These are phyloP conservation scores for Kondoa malvinella DNA, from an alignment of 768 basidiomycete species.

Conservation along the genomic window DNA sequence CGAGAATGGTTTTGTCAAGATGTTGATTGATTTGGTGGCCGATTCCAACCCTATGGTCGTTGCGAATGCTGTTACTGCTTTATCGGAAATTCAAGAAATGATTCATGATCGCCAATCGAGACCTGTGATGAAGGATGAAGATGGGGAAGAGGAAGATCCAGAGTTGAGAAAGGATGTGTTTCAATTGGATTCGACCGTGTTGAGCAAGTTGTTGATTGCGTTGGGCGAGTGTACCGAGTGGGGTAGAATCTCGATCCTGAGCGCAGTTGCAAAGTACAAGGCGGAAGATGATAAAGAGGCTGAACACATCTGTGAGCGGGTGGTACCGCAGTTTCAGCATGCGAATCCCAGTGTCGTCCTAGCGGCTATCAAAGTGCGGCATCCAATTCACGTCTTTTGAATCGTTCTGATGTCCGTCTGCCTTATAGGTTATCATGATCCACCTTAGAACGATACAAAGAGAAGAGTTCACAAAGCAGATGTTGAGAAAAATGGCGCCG, in stretches of 20 bases:
- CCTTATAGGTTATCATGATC: slow-evolving; percentile 75
- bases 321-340: slow-evolving; percentile 96
- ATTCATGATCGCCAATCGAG: slow-evolving; percentile 29
- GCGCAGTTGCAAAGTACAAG: slow-evolving; percentile 64
- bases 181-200: slow-evolving; percentile 58
- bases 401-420: not conserved
- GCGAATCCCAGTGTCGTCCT: slow-evolving; percentile 88
- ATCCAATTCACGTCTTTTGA: not conserved
- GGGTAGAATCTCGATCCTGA: slow-evolving; percentile 87
- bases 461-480: slow-evolving; percentile 66
- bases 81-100: slow-evolving; percentile 70
- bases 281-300: slow-evolving; percentile 81
- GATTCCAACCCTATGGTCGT: slow-evolving; percentile 99
- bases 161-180: slow-evolving; percentile 45
- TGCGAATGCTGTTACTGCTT: slow-evolving; percentile 82
- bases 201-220: slow-evolving; percentile 81
- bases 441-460: slow-evolving; percentile 69
- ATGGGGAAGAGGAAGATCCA: slow-evolving; percentile 14
- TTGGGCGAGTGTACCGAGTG: slow-evolving; percentile 97
- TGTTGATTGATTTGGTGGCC: slow-evolving; percentile 75
- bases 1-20: slow-evolving; percentile 82
- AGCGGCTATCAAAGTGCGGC: slow-evolving; percentile 73
- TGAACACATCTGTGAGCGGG: slow-evolving; percentile 96
- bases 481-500: slow-evolving; percentile 92
- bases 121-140: not conserved